Base-by-base conservation (phyloP, 2,329 filamentous ascomycete genomes). In the Colletotrichum gigasporum region DNA sequence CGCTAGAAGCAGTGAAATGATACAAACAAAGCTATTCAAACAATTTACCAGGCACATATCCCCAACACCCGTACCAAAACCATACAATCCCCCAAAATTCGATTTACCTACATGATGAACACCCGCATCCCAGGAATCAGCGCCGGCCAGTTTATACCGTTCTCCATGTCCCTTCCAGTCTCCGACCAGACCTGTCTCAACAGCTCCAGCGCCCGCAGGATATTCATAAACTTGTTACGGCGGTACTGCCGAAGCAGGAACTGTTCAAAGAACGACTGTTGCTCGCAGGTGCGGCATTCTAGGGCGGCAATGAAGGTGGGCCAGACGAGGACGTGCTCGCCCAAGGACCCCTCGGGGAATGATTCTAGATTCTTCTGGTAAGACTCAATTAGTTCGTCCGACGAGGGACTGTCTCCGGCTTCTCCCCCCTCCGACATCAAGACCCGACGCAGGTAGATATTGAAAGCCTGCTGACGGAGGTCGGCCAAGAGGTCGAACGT, bases 231-330 rank as follows among this genome's bases (percentile, higher is more conserved):
- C 2, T 16, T 32, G 2, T 57, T 63, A 14, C 59, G 52, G 4
- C 28, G 44, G 24, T 63, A 63, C n/a, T 57, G 52, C 7, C 59
- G 47, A 8, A 50, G n/a, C n/a, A 63, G 30, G 22, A 63, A 63
- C 0, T 16, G 12, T 20, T 57, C 37, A 24, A 63, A 63, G 22
- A 42, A 50, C 12, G 16, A 12, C n/a, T 54, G 59, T 35, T 63
- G 58, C 26, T 62, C 58, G 7, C 3, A 20, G 4, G 18, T 51
- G 20, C 35, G 52, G n/a, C 51, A 56, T 12, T 62, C 58, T 11
- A 62, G 28, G 5, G 58, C 58, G 7, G 52, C 58, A 1, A 62
- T 62, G 18, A 62, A 62, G 11, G 58, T 56, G 7, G 58, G 52
- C 58, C 58, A 62, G 6, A 62, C n/a, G 7, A 62, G 58, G 2